Base-by-base conservation (phyloP, 179 eudicot genomes). In the Sideroxylon spinosum region DNA sequence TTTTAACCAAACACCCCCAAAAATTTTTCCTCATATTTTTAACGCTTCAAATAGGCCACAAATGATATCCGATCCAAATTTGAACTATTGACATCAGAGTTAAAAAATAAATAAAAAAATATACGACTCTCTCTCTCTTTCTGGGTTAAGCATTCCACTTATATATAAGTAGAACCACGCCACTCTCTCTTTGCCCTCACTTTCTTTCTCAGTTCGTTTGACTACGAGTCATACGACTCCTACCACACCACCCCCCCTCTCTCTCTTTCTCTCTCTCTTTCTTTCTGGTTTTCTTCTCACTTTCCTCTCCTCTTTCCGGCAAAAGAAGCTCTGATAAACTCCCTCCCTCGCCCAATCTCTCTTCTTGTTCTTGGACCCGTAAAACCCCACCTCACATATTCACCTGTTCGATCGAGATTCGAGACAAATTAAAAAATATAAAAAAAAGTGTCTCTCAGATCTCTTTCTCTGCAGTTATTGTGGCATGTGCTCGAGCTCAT, bases 151-250 rank as follows among this genome's bases (percentile, higher is more conserved):
- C 44, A 1, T 37, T 37, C 3, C 44, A 37, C 44, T 37, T 37
- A 37, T 37, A 1, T 37, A 37, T 37, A 37, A 37, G 44, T 37
- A 37, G 6, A 37, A 4, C 5, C 68, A 26, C 49, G 17, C 7
- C 74, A 19, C 53, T 75, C 44, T 11, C 79, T 23, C 76, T 64
- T 77, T 61, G 10, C 26, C 14, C 78, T 76, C 75, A 71, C 53
- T 71, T 53, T 23, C 71, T 65, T 25, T 55, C 22, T 59, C 57
- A 68, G 37, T 75, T 37, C 49, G 44, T 78, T 83, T 80, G 78
- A 80, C 83, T 68, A 73, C 76, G 14, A 28, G 72, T 79, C 56
- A 0, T 2, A 9, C 14, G 1, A 2, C 56, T 52, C 5, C 2
- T 52, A 14, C 79, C 2, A 28, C 10, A 20, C 22, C 60, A 23